Base-by-base conservation (phyloP, 1,284 basidiomycete species). In the Trichosporon ovoides region DNA sequence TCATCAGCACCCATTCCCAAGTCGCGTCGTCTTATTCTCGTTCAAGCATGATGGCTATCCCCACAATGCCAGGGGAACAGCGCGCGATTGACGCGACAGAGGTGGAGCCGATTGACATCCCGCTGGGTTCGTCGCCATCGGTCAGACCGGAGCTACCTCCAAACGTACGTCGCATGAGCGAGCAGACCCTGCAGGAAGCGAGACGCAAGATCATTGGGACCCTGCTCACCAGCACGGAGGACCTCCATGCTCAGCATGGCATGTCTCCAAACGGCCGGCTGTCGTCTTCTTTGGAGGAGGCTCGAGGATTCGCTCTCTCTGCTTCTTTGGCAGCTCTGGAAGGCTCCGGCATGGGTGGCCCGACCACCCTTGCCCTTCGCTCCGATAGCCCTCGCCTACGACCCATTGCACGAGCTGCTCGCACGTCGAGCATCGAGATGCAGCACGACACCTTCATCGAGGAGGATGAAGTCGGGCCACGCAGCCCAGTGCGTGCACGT, bases 191-290 rank as follows among this genome's bases (percentile, higher is more conserved):
- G n/a, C 70, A 71, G 18, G 62, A 70, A 43, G 72, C 74, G 19
- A 57, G 74, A 16, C 69, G 69, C 49, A 71, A 66, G 62, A 71
- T 73, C 38, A 62, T 74, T 12, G 71, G 68, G n/a, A 69, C 70
- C 2, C 52, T 73, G 5, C 38, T 72, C 4, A 52, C 54, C n/a
- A 66, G 62, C 20, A 62, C 64, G 5, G 68, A 72, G 10, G 68
- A 72, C 55, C 57, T 68, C 3, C 43, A 61, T 62, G 9, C 56
- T 58, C 6, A 34, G 14, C 43, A 46, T 20, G 19, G 43, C 22
- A 46, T 46, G 43, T 28, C 43, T 7, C 43, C 43, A 7, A 46
- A 46, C 43, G 43, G 43, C 19, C 43, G 43, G 7, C 43, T 46
- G 3, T 46, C 43, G n/a, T 46, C 43, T 28, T 58, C 53, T 5